Evolutionary conservation across 257 asterid species (phyloP).

Genomic region (Petrea volubilis): DNA sequence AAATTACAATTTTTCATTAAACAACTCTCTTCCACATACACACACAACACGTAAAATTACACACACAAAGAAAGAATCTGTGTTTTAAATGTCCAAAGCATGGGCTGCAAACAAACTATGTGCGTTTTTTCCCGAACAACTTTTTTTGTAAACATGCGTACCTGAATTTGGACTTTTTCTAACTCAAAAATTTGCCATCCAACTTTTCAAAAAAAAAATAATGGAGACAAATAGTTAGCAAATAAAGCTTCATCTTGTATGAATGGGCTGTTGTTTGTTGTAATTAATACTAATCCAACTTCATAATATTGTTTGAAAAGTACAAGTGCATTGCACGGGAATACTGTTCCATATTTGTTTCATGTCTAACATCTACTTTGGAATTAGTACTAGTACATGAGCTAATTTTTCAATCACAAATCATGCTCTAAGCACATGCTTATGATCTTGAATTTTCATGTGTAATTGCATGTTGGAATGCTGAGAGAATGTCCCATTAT

Average conservation of each 20-base stretch:
- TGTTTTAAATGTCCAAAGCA: slow-evolving; percentile 27
- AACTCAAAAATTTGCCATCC: no score
- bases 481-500: neutral
- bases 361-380: slow-evolving; percentile 6
- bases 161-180: slow-evolving; percentile 40
- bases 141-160: no score
- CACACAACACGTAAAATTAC: neutral
- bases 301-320: neutral
- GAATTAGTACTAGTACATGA: no score
- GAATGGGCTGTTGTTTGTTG: no score
- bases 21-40: slow-evolving; percentile 9
- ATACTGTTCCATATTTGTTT: neutral
- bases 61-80: neutral
- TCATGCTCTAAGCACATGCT: neutral
- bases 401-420: neutral
- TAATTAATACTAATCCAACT: neutral
- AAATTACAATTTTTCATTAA: no score
- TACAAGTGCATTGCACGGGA: neutral
- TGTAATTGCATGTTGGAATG: neutral
- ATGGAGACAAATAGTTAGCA: no score
- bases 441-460: neutral
- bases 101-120: slow-evolving; percentile 23
- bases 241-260: no score
- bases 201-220: neutral
- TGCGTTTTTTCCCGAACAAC: no score